Base-by-base conservation (phyloP, 1,284 basidiomycete species). In the Porogramme epimiltina region DNA sequence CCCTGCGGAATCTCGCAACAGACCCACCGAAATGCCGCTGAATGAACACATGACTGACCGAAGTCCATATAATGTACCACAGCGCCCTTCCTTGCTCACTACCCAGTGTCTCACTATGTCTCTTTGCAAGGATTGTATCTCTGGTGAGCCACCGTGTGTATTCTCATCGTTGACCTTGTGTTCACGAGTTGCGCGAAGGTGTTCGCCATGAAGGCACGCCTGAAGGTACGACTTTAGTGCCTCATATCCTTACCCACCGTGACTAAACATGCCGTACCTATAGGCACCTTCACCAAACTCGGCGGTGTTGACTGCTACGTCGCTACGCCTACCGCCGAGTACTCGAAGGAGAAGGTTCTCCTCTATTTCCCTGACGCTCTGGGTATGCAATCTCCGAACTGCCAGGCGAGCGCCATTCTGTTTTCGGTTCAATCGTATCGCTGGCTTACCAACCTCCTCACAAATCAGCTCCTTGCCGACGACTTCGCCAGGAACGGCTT, bases 401-500 rank as follows among this genome's bases (percentile, higher is more conserved):
- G 69, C 62, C 63, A 68, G 58, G 74, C 74, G 47, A 50, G 52
- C 34, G 10, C 9, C 36, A 10, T 22, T 48, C 24, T 15, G 8
- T 22, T 9, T 5, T 34, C 13, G 22, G 38, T 34, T 22, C 38
- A 37, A 38, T 16, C 25, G 18, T 9, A 8, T 16, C 10, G 23
- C 16, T 4, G 18, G 25, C 42, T 10, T 19, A 26, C 45, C 18
- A 23, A 33, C 19, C 36, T 37, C 5, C 34, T 18, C 9, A 13
- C 9, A 5, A 6, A 38, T 9, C 53, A 73, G 72, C 65, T 74
- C n/a, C 63, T 75, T 45, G 77, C 74, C 19, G 81, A 83, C 60
- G 77, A 77, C 59, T 83, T 76, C 63, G 81, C 81, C n/a, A 71
- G 69, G 33, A 76, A 79, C 60, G 80, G 80, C 25, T 77, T 75